Conservation (phyloP, 768 basidiomycete species). For the Dictyophora rubrovolvata region DNA sequence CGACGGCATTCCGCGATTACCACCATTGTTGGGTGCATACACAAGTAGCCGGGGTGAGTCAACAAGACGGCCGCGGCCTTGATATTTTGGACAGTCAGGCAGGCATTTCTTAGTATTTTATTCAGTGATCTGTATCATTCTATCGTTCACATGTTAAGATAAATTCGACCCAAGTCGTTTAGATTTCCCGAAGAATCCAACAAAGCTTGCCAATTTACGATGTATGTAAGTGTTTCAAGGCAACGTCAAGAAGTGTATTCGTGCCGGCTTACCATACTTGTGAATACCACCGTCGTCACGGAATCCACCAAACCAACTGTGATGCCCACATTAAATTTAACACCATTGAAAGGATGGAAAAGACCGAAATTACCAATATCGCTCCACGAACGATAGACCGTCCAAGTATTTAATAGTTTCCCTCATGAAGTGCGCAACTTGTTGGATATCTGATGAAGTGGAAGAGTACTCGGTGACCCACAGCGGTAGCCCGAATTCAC, state of each 20-base stretch:
- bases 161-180: neutral
- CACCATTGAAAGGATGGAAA: neutral
- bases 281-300: neutral
- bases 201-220: neutral
- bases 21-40: too few species aligned
- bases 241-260: neutral
- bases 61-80: too few species aligned
- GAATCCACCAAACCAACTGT: slow-evolving; percentile 4
- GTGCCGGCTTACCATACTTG: neutral
- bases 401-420: neutral
- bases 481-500: slow-evolving; percentile 22
- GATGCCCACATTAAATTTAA: neutral
- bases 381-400: neutral
- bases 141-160: neutral
- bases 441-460: slow-evolving; percentile 9
- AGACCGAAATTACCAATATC: neutral
- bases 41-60: neutral
- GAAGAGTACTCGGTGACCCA: slow-evolving; percentile 29
- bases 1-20: too few species aligned
- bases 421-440: neutral
- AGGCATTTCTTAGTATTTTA: neutral
- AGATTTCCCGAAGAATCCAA: neutral
- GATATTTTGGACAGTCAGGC: neutral
- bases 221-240: neutral
- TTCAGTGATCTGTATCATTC: neutral